Conservation (phyloP, 169 alveolate genomes). For the Plasmodium relictum region DNA sequence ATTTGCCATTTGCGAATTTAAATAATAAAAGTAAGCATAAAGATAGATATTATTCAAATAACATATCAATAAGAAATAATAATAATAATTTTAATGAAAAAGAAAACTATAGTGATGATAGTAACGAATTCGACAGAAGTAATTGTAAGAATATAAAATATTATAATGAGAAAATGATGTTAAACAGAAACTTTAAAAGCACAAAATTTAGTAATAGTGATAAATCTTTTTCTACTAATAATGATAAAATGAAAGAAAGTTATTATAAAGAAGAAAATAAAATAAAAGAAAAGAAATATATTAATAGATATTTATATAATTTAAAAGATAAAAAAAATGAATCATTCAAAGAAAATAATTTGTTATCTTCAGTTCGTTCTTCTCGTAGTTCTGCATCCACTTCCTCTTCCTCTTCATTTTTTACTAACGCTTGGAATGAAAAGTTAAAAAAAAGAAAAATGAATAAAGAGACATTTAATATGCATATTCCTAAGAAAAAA, state of each 20-base stretch:
- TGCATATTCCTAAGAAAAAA: conserved; percentile 8
- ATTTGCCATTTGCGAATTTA: too few species aligned
- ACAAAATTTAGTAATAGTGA: neutral
- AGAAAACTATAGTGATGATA: neutral
- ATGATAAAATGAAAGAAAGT: neutral
- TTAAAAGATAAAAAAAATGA: neutral
- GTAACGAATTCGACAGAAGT: neutral
- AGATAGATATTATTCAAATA: neutral
- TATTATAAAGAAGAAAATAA: conserved; percentile 1
- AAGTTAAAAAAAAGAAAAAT: conserved; percentile 10
- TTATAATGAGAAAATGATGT: neutral
- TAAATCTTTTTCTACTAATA: neutral
- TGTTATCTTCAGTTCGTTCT: neutral
- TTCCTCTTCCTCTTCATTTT: conserved; percentile 22
- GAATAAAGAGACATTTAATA: conserved; percentile 10
- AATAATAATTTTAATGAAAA: conserved; percentile 1
- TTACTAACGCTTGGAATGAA: conserved; percentile 14
- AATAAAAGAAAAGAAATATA: neutral
- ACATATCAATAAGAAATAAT: neutral
- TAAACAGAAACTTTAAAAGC: neutral
- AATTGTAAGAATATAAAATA: neutral
- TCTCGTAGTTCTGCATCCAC: neutral
- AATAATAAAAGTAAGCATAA: neutral
- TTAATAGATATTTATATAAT: neutral
- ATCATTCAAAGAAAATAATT: neutral